phyloP scores from a whole-genome alignment of 148 eudicot genomes.

The Silene uniflora region DNA sequence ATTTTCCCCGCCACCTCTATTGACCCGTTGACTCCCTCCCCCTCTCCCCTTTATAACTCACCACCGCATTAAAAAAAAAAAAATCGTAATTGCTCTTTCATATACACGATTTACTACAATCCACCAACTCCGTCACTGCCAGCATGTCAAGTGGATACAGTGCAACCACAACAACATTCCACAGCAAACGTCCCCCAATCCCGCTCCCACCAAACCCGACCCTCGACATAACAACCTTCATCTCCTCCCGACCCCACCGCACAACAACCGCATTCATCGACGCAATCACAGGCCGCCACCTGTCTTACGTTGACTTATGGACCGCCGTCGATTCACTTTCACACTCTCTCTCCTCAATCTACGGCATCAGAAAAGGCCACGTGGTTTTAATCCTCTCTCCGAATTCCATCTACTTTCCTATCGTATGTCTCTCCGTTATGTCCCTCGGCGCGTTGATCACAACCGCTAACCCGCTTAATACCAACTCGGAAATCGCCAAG shows the following conservation, averaged over 20 bases:
- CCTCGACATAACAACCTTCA: slow-evolving; percentile 75
- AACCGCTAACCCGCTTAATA: slow-evolving; percentile 81
- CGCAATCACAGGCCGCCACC: slow-evolving; percentile 49
- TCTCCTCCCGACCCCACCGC: slow-evolving; percentile 70
- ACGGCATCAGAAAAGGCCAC: slow-evolving; percentile 59
- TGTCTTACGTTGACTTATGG: slow-evolving; percentile 63
- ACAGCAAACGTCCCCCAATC: slow-evolving; percentile 70
- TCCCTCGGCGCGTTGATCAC: slow-evolving; percentile 87
- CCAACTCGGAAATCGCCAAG: slow-evolving; percentile 52
- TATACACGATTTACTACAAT: background rate
- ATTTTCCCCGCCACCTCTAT: background rate
- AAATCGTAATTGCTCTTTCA: too few species aligned
- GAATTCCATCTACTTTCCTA: slow-evolving; percentile 76
- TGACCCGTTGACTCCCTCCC: background rate
- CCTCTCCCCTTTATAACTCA: background rate
- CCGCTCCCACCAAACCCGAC: slow-evolving; percentile 47
- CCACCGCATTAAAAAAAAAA: too few species aligned
- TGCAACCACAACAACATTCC: slow-evolving; percentile 45
- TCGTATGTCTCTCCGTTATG: slow-evolving; percentile 75
- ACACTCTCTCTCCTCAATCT: slow-evolving; percentile 45
- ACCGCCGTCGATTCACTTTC: slow-evolving; percentile 58
- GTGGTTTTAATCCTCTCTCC: slow-evolving; percentile 81
- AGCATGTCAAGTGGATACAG: slow-evolving; percentile 41
- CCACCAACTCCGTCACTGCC: background rate
- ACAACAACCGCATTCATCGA: slow-evolving; percentile 71